Evolutionary conservation across 495 filamentous ascomycete species (phyloP), one percentile per base, ranked within the genome.

Genomic region (Penicillium macrosclerotiorum): DNA sequence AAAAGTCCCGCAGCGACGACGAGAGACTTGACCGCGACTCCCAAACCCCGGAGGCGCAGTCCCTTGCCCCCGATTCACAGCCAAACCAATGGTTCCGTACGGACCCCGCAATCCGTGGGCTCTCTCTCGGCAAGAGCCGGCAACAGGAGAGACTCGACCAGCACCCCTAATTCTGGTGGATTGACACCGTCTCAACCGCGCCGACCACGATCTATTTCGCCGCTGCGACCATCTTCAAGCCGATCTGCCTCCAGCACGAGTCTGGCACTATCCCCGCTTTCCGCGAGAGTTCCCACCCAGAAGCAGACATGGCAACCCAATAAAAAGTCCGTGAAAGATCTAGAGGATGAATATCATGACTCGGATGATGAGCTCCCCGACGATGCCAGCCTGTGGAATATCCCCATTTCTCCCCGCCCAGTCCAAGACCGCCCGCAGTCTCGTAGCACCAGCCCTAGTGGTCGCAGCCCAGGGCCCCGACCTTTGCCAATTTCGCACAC

Each of bases 301-400:
- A 65, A 72, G 46, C 59, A 67, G 35, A 52, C 68, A 40, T 95
- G 89, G 89, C 87, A 95, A 59, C 78, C 82, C 17, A 77, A 80
- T 33, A 75, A 86, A 40, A 97, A 96, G 67, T 79, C 87, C 3
- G 67, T 81, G 4, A 77, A 87, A 45, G 86, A 96, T 42, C 59
- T 92, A 25, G 94, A 96, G 60, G 79, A 83, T 30, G 92, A 97
- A 61, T 95, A 85, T 50, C 78, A 91, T 62, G 88, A 95, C 45
- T 83, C 82, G 8, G 93, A 96, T 47, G 92, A 95, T 46, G 90
- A 97, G 41, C 80, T 98, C 17, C 93, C 93, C 4, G 89, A 94
- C 42, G 93, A 94, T 54, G 84, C 89, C 12, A 83, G 92, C 54
- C 73, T 98, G 16, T 90, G 89, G 75, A 97, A 97, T 56, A 88